Evolutionary conservation across 148 eudicot species (phyloP), one percentile per base, ranked within the genome.

Genomic region (Silene latifolia): DNA sequence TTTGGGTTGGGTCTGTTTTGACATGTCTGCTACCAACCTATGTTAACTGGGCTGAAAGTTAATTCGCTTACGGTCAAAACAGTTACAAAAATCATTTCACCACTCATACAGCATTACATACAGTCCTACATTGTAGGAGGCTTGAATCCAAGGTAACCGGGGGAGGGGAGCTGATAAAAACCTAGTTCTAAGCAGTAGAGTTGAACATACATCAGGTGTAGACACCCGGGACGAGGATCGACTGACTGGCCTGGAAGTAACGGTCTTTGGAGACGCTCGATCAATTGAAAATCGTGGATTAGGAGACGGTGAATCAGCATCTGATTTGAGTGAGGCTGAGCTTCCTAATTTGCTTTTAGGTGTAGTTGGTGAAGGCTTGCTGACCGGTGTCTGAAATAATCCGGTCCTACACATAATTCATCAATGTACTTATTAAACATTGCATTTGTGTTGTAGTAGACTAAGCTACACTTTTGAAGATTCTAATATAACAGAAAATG

Each of bases 131-230:
- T 61, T 61, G 0, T 61, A 61, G 15, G 21, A 11, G 64, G 39
- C 18, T 10, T 39, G 44, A 39, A 39, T 39, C 44, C 8, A 39
- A 8, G 8, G 44, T 39, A 35, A 39, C 2, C 8, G 8, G 44
- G 44, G 44, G 44, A 39, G 44, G 44, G 44, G 44, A 39, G 44
- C 6, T 35, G 7, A 35, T 35, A 35, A 35, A 35, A 39, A 39
- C 1, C 9, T 0, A 39, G 44, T 39, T 39, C 8, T 5, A 39
- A 39, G 44, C 15, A 73, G 17, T 67, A 48, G 15, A 48, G 54
- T 48, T 61, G 4, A 71, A 83, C 93, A 83, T 82, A 89, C 97
- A 61, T 91, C 94, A n/a, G 92, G 86, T 7, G 90, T 82, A 47
- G 82, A 75, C 67, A 81, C 73, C 77, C 87, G 88, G 46, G 92